Evolutionary conservation across 2,329 filamentous ascomycete species (phyloP).

Genomic region (Ceratocystis eucalypticola): DNA sequence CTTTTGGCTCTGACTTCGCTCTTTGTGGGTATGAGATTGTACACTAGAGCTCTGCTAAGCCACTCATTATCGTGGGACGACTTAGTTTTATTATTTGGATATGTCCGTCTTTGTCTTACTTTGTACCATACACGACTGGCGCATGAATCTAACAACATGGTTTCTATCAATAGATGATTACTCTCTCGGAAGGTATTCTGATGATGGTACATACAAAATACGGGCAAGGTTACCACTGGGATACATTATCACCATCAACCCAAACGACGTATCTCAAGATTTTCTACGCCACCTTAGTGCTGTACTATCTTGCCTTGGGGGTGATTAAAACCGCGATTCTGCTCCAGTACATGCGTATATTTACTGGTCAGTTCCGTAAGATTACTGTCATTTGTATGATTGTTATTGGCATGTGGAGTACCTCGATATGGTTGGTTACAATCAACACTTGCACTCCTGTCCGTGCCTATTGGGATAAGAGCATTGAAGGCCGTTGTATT

Average conservation of each 20-base stretch:
- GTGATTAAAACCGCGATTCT: conserved; percentile 24
- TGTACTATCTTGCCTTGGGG: conserved; percentile 22
- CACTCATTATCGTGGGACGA: conserved; percentile 17
- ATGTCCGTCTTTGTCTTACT: conserved; percentile 4
- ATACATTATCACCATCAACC: conserved; percentile 1
- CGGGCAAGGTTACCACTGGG: conserved; percentile 16
- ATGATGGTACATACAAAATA: conserved; percentile 17
- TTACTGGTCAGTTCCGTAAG: conserved; percentile 14
- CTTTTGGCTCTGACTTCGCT: conserved; percentile 5
- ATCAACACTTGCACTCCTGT: conserved; percentile 20
- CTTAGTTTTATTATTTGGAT: conserved; percentile 2
- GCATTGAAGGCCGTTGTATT: conserved; percentile 18
- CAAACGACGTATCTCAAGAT: conserved; percentile 19
- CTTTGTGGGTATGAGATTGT: conserved; percentile 16
- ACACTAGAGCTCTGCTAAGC: conserved; percentile 13
- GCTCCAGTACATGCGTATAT: conserved; percentile 25
- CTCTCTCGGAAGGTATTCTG: conserved; percentile 13
- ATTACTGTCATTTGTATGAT: conserved; percentile 19
- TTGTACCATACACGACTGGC: background rate
- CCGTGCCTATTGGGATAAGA: conserved; percentile 19
- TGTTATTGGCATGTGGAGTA: conserved; percentile 19
- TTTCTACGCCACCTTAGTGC: conserved; percentile 22
- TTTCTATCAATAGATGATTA: conserved; percentile 4
- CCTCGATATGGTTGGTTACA: conserved; percentile 16
- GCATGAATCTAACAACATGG: background rate